These are phyloP conservation scores for Penicillium alfredii DNA, from an alignment of 495 filamentous ascomycete species.

Conservation along the genomic window DNA sequence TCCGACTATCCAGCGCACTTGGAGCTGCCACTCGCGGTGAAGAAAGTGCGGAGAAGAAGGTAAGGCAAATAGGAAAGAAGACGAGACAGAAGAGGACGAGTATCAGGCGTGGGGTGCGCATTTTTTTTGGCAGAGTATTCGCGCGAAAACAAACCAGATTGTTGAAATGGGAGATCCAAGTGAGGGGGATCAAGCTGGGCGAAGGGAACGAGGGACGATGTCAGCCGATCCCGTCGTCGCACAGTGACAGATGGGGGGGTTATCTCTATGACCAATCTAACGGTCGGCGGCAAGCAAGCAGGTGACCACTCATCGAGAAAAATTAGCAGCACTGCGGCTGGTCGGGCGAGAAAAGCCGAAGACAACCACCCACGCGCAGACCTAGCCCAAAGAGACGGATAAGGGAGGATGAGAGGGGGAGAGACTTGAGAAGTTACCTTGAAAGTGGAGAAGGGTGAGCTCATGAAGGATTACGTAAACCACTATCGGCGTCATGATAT, in stretches of 20 bases:
- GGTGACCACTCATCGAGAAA: slow-evolving; percentile 35
- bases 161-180: slow-evolving; percentile 1
- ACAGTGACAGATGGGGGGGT: slow-evolving; percentile 18
- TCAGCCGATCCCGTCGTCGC: slow-evolving; percentile 17
- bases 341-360: slow-evolving; percentile 13
- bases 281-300: slow-evolving; percentile 28
- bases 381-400: slow-evolving; percentile 9
- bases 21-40: slow-evolving; percentile 36
- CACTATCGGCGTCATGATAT: too few relatives aligned
- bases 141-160: slow-evolving; percentile 10
- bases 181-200: slow-evolving; percentile 4
- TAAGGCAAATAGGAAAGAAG: slow-evolving; percentile 48
- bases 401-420: slow-evolving; percentile 10
- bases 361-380: slow-evolving; percentile 3
- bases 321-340: slow-evolving; percentile 22
- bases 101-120: slow-evolving; percentile 52
- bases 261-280: slow-evolving; percentile 35
- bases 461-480: slow-evolving; percentile 20
- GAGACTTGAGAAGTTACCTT: slow-evolving; percentile 11
- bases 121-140: too few relatives aligned
- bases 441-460: slow-evolving; percentile 16
- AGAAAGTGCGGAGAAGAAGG: slow-evolving; percentile 45
- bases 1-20: slow-evolving; percentile 34
- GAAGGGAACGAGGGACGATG: slow-evolving; percentile 12
- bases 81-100: slow-evolving; percentile 49